A percentile compares a stretch with the other conserved stretches of the same genome.
phyloP scores from a whole-genome alignment of 495 filamentous ascomycete species.

The Lineolata rhizophorae region DNA sequence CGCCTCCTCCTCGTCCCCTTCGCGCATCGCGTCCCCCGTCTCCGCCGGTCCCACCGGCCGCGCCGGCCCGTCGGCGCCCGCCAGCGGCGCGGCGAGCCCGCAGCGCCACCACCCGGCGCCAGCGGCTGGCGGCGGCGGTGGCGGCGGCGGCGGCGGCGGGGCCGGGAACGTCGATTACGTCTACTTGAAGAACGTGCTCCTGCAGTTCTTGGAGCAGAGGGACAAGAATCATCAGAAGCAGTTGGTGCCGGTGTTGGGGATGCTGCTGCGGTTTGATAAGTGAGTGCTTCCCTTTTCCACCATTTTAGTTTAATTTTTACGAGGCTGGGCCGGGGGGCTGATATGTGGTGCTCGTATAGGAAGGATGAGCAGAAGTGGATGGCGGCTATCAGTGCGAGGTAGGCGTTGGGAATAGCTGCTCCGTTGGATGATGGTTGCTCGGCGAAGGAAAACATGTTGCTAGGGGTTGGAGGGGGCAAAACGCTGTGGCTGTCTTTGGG shows the following conservation, averaged over 20 bases:
- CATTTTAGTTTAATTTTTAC: background rate
- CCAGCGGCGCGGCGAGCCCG: too few relatives aligned
- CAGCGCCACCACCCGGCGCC: constrained; percentile 21
- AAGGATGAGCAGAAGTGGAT: constrained; percentile 81
- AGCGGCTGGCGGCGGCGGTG: constrained; percentile 21
- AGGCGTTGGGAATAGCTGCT: too few relatives aligned
- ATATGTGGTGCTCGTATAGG: constrained; percentile 22
- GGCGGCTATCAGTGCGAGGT: constrained; percentile 43
- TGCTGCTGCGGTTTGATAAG: constrained; percentile 81
- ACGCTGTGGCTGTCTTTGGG: too few relatives aligned
- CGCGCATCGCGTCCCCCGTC: too few relatives aligned
- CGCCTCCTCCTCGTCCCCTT: background rate
- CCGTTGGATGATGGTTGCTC: constrained; percentile 1
- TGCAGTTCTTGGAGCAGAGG: constrained; percentile 87
- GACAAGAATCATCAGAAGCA: constrained; percentile 81
- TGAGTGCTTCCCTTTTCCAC: constrained; percentile 27
- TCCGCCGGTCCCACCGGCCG: too few relatives aligned
- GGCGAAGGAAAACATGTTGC: too few relatives aligned
- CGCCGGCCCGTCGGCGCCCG: too few relatives aligned
- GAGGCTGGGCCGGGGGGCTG: background rate
- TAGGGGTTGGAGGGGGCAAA: too few relatives aligned
- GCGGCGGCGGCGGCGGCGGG: background rate
- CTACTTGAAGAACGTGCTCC: constrained; percentile 85
- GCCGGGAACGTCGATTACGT: constrained; percentile 39
- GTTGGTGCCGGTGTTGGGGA: constrained; percentile 76